Evolutionary conservation across 2,329 filamentous ascomycete genomes (phyloP).

Genomic region (Venturia carpophila): DNA sequence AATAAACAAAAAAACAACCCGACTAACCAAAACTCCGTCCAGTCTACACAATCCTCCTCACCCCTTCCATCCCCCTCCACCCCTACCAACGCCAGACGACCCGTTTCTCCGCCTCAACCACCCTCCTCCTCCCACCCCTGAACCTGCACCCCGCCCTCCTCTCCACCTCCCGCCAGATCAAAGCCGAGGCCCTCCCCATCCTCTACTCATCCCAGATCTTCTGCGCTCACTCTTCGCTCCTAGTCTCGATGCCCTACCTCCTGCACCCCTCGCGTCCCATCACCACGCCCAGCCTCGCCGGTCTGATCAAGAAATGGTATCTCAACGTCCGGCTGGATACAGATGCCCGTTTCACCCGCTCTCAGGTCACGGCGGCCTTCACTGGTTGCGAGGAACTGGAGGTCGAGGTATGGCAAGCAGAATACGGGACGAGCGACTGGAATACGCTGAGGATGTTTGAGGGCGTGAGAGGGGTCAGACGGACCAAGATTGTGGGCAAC

Average conservation of each 20-base stretch:
- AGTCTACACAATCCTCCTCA: background rate
- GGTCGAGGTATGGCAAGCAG: conserved; percentile 43
- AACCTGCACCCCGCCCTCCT: conserved; percentile 36
- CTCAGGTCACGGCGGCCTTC: conserved; percentile 38
- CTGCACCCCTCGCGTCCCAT: conserved; percentile 32
- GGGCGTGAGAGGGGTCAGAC: conserved; percentile 39
- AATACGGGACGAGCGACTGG: conserved; percentile 36
- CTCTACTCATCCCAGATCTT: conserved; percentile 45
- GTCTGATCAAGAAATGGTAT: conserved; percentile 38
- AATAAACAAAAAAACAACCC: background rate
- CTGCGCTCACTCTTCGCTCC: conserved; percentile 41
- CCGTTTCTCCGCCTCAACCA: conserved; percentile 21
- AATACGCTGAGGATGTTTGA: conserved; percentile 38
- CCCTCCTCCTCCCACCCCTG: conserved; percentile 18
- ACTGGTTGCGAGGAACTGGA: conserved; percentile 40
- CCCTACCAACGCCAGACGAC: conserved; percentile 24
- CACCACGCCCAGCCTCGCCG: conserved; percentile 25
- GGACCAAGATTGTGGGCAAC: conserved; percentile 37
- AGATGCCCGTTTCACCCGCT: conserved; percentile 38
- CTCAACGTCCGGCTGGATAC: conserved; percentile 42
- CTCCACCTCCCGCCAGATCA: conserved; percentile 34
- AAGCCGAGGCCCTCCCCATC: conserved; percentile 36
- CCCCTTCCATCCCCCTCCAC: conserved; percentile 18
- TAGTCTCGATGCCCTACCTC: conserved; percentile 39
- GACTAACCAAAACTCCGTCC: no score